phyloP scores from a whole-genome alignment of 2,329 filamentous ascomycete genomes.

The Fusarium miscanthi region DNA sequence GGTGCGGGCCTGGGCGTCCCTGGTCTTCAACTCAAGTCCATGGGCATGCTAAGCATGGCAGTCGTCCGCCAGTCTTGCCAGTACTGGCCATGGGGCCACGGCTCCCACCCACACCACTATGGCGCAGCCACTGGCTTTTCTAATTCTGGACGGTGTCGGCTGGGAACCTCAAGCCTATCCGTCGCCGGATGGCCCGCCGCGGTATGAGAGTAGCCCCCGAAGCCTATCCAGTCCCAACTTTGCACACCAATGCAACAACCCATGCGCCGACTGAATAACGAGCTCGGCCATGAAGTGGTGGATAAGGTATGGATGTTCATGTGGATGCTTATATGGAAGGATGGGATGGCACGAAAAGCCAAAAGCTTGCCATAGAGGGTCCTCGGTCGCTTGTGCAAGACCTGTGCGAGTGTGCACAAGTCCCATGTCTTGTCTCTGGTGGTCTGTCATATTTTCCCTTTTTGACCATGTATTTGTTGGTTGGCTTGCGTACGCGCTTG shows the following conservation, averaged over 20 bases:
- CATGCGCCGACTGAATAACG: slow-evolving; percentile 46
- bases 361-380: slow-evolving; percentile 25
- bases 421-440: slow-evolving; percentile 24
- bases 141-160: slow-evolving; percentile 50
- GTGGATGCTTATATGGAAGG: slow-evolving; percentile 29
- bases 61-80: slow-evolving; percentile 31
- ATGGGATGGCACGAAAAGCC: slow-evolving; percentile 26
- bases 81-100: slow-evolving; percentile 32
- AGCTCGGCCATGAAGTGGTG: slow-evolving; percentile 45
- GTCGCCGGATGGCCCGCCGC: slow-evolving; percentile 47
- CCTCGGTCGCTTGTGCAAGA: slow-evolving; percentile 37
- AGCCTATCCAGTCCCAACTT: slow-evolving; percentile 32
- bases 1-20: slow-evolving; percentile 38
- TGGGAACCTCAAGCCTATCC: slow-evolving; percentile 37
- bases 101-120: slow-evolving; percentile 46
- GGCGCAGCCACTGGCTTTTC: slow-evolving; percentile 51
- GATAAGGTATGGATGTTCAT: slow-evolving; percentile 38
- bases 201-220: slow-evolving; percentile 43
- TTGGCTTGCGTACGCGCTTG: slow-evolving; percentile 33
- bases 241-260: slow-evolving; percentile 37
- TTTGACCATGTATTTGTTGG: neutral
- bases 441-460: slow-evolving; percentile 5
- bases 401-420: slow-evolving; percentile 35
- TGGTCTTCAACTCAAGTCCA: slow-evolving; percentile 32
- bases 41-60: slow-evolving; percentile 9